Percentiles rank a stretch among this genome's conserved stretches.
phyloP scores from a whole-genome alignment of 163 green algal genomes.

The Chlorella variabilis region DNA sequence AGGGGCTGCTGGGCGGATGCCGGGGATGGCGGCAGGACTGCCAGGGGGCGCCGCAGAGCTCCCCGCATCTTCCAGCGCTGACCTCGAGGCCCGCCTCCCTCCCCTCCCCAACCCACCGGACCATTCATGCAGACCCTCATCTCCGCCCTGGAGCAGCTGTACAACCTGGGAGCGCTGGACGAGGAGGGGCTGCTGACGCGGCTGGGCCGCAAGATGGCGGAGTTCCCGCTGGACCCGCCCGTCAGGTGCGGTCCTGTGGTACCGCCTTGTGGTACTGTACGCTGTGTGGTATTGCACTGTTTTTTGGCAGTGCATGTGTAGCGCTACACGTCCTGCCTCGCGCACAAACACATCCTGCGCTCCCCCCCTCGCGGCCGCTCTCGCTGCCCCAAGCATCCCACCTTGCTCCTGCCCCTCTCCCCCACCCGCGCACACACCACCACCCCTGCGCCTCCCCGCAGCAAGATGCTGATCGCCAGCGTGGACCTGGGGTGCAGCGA shows the following conservation, averaged over 20 bases:
- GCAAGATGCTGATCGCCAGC: slow-evolving; percentile 95
- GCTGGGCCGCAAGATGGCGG: slow-evolving; percentile 98
- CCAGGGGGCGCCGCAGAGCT: no score
- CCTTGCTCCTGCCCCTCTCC: background rate
- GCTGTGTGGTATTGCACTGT: slow-evolving; percentile 51
- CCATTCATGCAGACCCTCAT: slow-evolving; percentile 58
- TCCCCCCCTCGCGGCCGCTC: no score
- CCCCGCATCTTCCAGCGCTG: no score
- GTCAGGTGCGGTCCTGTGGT: slow-evolving; percentile 92
- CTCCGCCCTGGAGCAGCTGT: slow-evolving; percentile 93
- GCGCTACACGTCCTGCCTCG: no score
- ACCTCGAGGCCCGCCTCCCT: background rate
- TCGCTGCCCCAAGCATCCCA: background rate
- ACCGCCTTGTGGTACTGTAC: slow-evolving; percentile 78
- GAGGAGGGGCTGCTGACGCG: slow-evolving; percentile 96
- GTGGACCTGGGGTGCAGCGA: slow-evolving; percentile 97
- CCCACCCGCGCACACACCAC: no score
- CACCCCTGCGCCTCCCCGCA: background rate
- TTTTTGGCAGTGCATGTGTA: no score
- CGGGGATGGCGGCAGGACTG: no score
- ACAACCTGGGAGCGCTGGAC: slow-evolving; percentile 98
- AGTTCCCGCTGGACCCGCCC: slow-evolving; percentile 98
- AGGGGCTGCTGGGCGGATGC: no score
- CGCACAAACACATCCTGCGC: no score
- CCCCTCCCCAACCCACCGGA: background rate